A percentile compares a stretch with the other conserved stretches of the same genome.
These are phyloP conservation scores for Diaporthe vexans DNA, from an alignment of 2,329 filamentous ascomycete species.

Conservation along the genomic window DNA sequence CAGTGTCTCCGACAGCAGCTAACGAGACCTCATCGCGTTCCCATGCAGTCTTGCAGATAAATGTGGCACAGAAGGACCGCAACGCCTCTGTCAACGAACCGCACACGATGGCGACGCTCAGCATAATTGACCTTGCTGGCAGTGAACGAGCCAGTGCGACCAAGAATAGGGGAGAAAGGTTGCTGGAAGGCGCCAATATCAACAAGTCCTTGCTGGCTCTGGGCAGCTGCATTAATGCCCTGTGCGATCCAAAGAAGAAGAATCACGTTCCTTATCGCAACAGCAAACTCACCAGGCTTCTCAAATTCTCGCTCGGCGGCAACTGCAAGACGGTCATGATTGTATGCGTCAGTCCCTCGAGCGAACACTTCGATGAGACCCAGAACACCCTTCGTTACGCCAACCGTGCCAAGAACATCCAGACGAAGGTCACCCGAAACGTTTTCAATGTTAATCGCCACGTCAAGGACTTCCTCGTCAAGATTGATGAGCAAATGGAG, in stretches of 20 bases:
- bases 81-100: slow-evolving; percentile 94
- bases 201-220: slow-evolving; percentile 97
- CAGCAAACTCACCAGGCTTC: slow-evolving; percentile 93
- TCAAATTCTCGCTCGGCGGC: slow-evolving; percentile 97
- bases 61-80: slow-evolving; percentile 92
- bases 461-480: slow-evolving; percentile 98
- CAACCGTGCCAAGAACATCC: slow-evolving; percentile 98
- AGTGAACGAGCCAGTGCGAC: slow-evolving; percentile 97
- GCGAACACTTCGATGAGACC: slow-evolving; percentile 96
- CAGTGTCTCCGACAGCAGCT: slow-evolving; percentile 95
- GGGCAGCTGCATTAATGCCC: slow-evolving; percentile 97
- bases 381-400: slow-evolving; percentile 98
- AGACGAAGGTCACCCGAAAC: slow-evolving; percentile 99
- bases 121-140: slow-evolving; percentile 97
- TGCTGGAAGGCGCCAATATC: slow-evolving; percentile 97
- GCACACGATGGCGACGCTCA: slow-evolving; percentile 97
- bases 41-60: slow-evolving; percentile 97
- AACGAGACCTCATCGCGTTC: slow-evolving; percentile 98
- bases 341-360: slow-evolving; percentile 96
- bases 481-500: slow-evolving; percentile 99
- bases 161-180: slow-evolving; percentile 92
- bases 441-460: slow-evolving; percentile 99
- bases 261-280: slow-evolving; percentile 98
- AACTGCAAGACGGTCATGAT: slow-evolving; percentile 99
- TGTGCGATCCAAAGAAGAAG: slow-evolving; percentile 91